Base-by-base conservation (phyloP, 352 stramenopile species). In the Globisporangium abappressorium region DNA sequence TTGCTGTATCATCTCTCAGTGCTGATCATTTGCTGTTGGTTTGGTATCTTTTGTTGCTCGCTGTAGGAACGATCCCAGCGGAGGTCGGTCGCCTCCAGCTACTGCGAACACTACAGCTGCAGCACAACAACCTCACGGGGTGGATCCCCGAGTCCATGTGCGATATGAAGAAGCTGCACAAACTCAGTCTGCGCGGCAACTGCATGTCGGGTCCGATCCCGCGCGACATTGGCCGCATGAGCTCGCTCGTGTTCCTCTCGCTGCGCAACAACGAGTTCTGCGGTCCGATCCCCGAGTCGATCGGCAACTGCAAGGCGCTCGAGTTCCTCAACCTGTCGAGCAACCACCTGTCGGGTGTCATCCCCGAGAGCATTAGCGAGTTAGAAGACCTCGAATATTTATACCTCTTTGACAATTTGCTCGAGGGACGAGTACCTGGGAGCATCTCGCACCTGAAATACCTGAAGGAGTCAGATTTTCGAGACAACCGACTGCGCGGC, bases 311-410 rank as follows among this genome's bases (percentile, higher is more conserved):
- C 71, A 90, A 88, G 63, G 73, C 79, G 26, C 78, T 96, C 38
- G 86, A 94, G 69, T 96, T 94, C 69, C 82, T 96, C 33, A 94
- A 96, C 57, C 41, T 96, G 18, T 94, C 85, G 22, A 94, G 81
- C 74, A 96, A 96, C 68, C 74, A 91, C 22, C 70, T 96, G 5
- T 86, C 75, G 6, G 88, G 88, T 36, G 60, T 38, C 33, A 94
- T 96, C 57, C 88, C 88, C 0, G 78, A 90, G 54, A 72, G 74
- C 7, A 70, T 96, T 58, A 81, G 82, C n/a, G 76, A 93, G 38
- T 73, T 94, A 1, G 78, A 92, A 70, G 77, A 90, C 57, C 80
- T 96, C 24, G 81, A 92, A 70, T 92, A 92, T 67, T 72, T 94
- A 36, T 96, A 96, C 71, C 74, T 96, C 33, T 96, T 96, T 68